Conservation (phyloP, 495 filamentous ascomycete species). For the Penicillium coprophilum region DNA sequence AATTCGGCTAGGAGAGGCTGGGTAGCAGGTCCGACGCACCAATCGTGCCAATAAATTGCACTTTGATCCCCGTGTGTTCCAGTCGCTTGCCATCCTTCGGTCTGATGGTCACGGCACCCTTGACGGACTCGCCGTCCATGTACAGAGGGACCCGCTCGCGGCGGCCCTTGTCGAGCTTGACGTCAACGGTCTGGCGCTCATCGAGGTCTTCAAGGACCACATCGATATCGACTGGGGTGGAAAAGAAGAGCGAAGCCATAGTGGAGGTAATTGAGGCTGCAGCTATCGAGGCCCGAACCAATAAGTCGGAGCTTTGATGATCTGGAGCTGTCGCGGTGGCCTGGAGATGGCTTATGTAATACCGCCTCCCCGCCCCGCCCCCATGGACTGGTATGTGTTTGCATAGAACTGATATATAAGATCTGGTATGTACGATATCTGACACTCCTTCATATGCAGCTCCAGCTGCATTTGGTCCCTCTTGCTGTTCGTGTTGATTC, state of each 20-base stretch:
- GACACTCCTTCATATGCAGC: neutral
- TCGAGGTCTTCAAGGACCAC: constrained; percentile 94
- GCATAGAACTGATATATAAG: neutral
- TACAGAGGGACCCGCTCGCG: constrained; percentile 96
- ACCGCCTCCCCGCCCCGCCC: constrained; percentile 4
- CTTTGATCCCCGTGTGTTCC: constrained; percentile 98
- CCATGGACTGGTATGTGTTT: neutral
- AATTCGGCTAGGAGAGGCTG: neutral
- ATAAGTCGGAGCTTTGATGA: constrained; percentile 9
- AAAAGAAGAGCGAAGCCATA: constrained; percentile 96
- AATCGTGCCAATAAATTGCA: constrained; percentile 99
- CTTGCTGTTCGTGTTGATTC: too few species aligned
- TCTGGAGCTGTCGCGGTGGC: constrained; percentile 14
- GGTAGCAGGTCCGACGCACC: constrained; percentile 49
- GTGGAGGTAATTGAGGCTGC: constrained; percentile 25
- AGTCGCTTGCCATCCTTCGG: constrained; percentile 98
- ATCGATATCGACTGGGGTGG: constrained; percentile 97
- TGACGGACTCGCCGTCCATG: constrained; percentile 97
- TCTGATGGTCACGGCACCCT: constrained; percentile 88
- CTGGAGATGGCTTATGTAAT: constrained; percentile 10
- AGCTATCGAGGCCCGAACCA: constrained; percentile 7
- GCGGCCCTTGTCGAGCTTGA: constrained; percentile 96
- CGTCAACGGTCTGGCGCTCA: constrained; percentile 90
- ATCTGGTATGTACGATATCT: neutral
- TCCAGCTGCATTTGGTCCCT: neutral